Evolutionary conservation across 306 rosid genomes (phyloP).

Genomic region (Citrullus amarus): DNA sequence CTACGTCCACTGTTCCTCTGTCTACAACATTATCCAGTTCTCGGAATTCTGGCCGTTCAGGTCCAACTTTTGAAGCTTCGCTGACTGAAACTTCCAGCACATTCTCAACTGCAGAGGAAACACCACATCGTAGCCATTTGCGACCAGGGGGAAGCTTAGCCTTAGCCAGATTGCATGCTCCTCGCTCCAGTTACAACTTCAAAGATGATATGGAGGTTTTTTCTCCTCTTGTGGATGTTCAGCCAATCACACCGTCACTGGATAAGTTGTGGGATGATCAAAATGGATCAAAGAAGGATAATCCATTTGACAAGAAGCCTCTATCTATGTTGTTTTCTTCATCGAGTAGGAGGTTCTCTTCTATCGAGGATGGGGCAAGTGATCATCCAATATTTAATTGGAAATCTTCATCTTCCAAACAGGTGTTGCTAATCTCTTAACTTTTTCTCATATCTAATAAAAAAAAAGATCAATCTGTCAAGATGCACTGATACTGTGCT

Average conservation of each 20-base stretch:
- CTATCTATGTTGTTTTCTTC: conserved; percentile 55
- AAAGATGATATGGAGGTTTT: conserved; percentile 99
- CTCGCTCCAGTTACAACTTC: conserved; percentile 65
- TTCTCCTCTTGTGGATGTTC: conserved; percentile 98
- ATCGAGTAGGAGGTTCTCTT: conserved; percentile 53
- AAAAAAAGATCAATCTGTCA: background rate
- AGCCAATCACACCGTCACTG: conserved; percentile 71
- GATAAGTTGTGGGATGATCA: conserved; percentile 74
- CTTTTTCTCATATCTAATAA: background rate
- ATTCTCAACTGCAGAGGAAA: conserved; percentile 51
- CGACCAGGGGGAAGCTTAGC: conserved; percentile 69
- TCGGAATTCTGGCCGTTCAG: conserved; percentile 55
- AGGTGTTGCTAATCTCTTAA: conserved; percentile 35
- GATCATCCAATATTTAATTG: conserved; percentile 82
- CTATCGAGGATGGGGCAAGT: conserved; percentile 42
- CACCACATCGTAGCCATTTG: conserved; percentile 63
- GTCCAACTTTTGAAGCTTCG: conserved; percentile 46
- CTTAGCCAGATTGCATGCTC: conserved; percentile 66
- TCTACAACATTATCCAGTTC: conserved; percentile 46
- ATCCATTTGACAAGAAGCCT: conserved; percentile 64
- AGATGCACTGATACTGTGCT: background rate
- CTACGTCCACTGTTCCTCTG: conserved; percentile 46
- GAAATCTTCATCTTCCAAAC: conserved; percentile 59
- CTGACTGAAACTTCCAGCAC: conserved; percentile 35
- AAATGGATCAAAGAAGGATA: conserved; percentile 61